Evolutionary conservation across 2,329 filamentous ascomycete species (phyloP).

Genomic region (Ascocoryne sarcoides): DNA sequence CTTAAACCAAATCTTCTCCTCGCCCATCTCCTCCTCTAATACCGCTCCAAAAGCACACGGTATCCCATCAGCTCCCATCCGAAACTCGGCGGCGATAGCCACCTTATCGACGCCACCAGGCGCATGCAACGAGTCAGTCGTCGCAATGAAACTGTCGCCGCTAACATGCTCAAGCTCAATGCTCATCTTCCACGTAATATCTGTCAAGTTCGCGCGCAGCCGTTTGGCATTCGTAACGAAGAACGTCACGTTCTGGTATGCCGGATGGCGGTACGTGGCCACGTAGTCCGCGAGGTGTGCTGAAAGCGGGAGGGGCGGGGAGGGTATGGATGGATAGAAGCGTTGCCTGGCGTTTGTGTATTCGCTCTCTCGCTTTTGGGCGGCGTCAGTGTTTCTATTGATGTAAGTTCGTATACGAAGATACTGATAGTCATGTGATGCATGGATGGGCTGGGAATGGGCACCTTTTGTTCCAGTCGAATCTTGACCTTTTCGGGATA

Average conservation of each 20-base stretch:
- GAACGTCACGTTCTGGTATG: conserved; percentile 8
- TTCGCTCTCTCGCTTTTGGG: conserved; percentile 2
- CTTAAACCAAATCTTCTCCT: conserved; percentile 14
- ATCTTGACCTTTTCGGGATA: conserved; percentile 6
- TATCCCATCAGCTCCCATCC: conserved; percentile 6
- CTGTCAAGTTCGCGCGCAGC: conserved; percentile 9
- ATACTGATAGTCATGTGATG: no score
- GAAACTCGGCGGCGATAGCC: conserved; percentile 12
- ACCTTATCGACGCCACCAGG: conserved; percentile 1
- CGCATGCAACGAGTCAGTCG: conserved; percentile 3
- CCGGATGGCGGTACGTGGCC: conserved; percentile 10
- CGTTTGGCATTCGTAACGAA: conserved; percentile 9
- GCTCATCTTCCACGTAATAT: conserved; percentile 10
- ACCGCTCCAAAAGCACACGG: conserved; percentile 6
- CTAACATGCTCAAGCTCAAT: conserved; percentile 10
- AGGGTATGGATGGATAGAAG: conserved; percentile 11
- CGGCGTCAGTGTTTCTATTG: no score
- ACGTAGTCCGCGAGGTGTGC: conserved; percentile 4
- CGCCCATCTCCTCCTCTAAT: conserved; percentile 5
- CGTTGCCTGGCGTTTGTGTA: conserved; percentile 5
- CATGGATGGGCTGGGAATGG: no score
- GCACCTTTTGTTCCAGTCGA: conserved; percentile 15
- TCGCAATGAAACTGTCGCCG: conserved; percentile 13
- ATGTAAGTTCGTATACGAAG: no score
- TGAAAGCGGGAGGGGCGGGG: conserved; percentile 3